phyloP scores from a whole-genome alignment of 192 early-diverging fungal genomes.

The Coemansia sp. region DNA sequence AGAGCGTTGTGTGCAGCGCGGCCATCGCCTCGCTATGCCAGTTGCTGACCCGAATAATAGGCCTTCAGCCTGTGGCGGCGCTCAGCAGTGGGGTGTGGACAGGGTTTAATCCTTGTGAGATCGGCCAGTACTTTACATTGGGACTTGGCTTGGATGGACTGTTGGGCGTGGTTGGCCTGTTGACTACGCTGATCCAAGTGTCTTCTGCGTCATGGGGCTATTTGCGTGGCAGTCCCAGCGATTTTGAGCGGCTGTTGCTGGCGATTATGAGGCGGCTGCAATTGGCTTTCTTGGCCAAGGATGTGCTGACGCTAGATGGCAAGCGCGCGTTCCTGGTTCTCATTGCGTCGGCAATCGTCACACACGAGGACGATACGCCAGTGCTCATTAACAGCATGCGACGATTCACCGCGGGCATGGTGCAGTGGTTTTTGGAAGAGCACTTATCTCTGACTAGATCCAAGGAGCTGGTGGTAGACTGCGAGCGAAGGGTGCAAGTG shows the following conservation, averaged over 20 bases:
- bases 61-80: slow-evolving; percentile 15
- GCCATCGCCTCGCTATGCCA: slow-evolving; percentile 23
- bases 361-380: slow-evolving; percentile 31
- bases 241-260: slow-evolving; percentile 31
- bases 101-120: slow-evolving; percentile 14
- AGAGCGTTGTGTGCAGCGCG: slow-evolving; percentile 9
- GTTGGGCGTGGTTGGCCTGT: slow-evolving; percentile 27
- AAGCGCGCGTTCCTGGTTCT: slow-evolving; percentile 38
- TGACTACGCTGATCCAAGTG: slow-evolving; percentile 26
- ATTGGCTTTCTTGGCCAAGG: slow-evolving; percentile 18
- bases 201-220: slow-evolving; percentile 22
- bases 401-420: slow-evolving; percentile 24
- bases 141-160: slow-evolving; percentile 23
- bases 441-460: slow-evolving; percentile 15
- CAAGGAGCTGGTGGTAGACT: neutral
- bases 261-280: slow-evolving; percentile 22
- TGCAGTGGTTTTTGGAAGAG: slow-evolving; percentile 46
- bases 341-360: slow-evolving; percentile 35
- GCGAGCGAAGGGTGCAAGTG: slow-evolving; percentile 21
- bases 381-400: slow-evolving; percentile 28
- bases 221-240: slow-evolving; percentile 8
- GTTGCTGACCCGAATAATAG: slow-evolving; percentile 24
- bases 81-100: slow-evolving; percentile 21
- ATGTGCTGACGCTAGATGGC: slow-evolving; percentile 27
- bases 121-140: slow-evolving; percentile 8